Evolutionary conservation across 176 grass and related monocot genomes (phyloP), one percentile per base, ranked within the genome.

Genomic region (Carex pumila): DNA sequence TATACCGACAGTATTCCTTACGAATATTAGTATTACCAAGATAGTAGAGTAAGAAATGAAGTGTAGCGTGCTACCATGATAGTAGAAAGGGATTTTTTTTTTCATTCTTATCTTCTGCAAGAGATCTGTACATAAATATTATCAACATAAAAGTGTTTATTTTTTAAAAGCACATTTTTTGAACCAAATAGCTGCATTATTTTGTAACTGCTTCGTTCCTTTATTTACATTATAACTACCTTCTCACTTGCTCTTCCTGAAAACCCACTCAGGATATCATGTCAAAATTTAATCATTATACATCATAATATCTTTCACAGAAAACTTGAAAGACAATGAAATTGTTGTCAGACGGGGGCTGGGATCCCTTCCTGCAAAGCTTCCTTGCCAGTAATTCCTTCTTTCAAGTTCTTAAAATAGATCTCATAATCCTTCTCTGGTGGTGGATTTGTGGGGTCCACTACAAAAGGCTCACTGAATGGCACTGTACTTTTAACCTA

Each of bases 401-500:
- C 90, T 85, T 95, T 99, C 71, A 95, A 83, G 25, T 87, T 89
- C 86, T 91, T 95, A 80, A 99, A 95, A 83, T 92, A 95, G 25
- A 88, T 83, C 55, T 92, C 91, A 18, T 95, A 99, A 60, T 94
- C 88, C 88, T 99, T 95, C 67, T 95, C 90, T 47, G 91, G 79
- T 21, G 93, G 93, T 52, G 96, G 96, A 43, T 99, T 99, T 65
- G 88, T 64, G 84, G 91, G 90, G 63, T 99, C 93, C 58, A 95
- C 82, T 39, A 85, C 81, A 54, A 86, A 99, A 1, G 87, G 91
- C 84, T 95, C 93, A 4, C 91, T 99, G 18, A 99, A 95, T 79
- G 96, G 96, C 71, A 99, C 91, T n/a, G 96, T 99, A 53, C 91
- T 95, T 89, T 94, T 95, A n/a, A 99, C 96, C 96, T 95, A 85